Evolutionary conservation across 2,329 filamentous ascomycete genomes (phyloP).

Genomic region (Fonsecaea pedrosoi): DNA sequence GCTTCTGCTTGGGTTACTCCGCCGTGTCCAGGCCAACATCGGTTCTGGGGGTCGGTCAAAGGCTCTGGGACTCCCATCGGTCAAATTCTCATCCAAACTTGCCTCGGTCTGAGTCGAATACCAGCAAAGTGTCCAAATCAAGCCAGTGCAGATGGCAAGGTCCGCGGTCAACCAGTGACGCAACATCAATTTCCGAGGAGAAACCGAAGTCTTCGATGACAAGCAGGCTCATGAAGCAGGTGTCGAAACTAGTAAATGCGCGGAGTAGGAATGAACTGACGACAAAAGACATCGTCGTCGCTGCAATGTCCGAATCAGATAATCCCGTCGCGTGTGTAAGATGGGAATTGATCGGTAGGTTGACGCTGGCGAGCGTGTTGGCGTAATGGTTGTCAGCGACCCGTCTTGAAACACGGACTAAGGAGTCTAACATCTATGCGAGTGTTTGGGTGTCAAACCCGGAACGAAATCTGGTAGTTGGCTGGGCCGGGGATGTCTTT

Average conservation of each 20-base stretch:
- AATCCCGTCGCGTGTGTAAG: conserved; percentile 9
- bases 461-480: not conserved
- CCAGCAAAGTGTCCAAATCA: conserved; percentile 49
- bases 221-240: conserved; percentile 69
- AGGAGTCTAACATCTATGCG: no score
- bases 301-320: not conserved
- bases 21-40: no score
- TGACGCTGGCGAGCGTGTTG: not conserved
- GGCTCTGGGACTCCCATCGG: conserved; percentile 44
- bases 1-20: no score
- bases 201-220: conserved; percentile 63
- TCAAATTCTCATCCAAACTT: conserved; percentile 45
- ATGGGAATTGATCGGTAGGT: conserved; percentile 16
- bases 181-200: conserved; percentile 48
- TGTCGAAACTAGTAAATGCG: conserved; percentile 64
- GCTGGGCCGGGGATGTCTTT: conserved; percentile 26
- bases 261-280: conserved; percentile 53
- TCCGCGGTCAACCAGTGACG: conserved; percentile 46
- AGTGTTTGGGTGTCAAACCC: no score
- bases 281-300: conserved; percentile 43
- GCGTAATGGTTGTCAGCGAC: no score
- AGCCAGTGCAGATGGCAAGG: conserved; percentile 49
- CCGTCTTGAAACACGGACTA: no score
- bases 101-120: conserved; percentile 48
- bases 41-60: conserved; percentile 10